Base-by-base conservation (phyloP, 208 protist species). In the Jaenimonas drosophilae region DNA sequence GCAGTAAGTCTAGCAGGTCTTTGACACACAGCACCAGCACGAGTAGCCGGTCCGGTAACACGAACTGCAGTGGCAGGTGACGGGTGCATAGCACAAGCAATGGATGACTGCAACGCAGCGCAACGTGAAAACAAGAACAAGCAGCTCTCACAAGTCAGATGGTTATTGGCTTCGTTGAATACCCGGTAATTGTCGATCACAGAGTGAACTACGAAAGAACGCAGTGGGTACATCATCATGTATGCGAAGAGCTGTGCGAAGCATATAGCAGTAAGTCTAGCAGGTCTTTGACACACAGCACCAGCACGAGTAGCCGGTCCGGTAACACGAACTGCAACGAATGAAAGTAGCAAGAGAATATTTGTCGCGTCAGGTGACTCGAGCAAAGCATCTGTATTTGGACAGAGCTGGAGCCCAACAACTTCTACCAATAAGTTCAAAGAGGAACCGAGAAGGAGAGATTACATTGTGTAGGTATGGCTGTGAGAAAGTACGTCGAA, bases 91-190 rank as follows among this genome's bases (percentile, higher is more conserved):
- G n/a, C n/a, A n/a, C n/a, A n/a, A n/a, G n/a, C n/a, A n/a, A n/a
- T n/a, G n/a, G n/a, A n/a, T 11, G 31, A 26, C 26, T n/a, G 11
- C 16, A 32, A 6, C 24, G 26, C 42, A 14, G 14, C 20, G 42
- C n/a, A n/a, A n/a, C n/a, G n/a, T n/a, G n/a, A n/a, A n/a, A n/a
- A n/a, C n/a, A n/a, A n/a, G n/a, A n/a, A 14, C 9, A 48, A 14
- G n/a, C 6, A 14, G 21, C 20, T 7, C 42, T 33, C 7, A 9
- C 24, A 9, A 49, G n/a, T 40, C 29, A 29, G 29, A 37, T 36
- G 14, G 31, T 36, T 23, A 41, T 51, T 42, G 46, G 46, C 46
- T 51, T 51, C 46, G 46, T 51, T 49, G 43, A 49, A 49, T 43
- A 43, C n/a, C 14, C 23, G 19, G 41, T 29, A 7, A 23, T 38